Conservation (phyloP, 2,329 filamentous ascomycete species). For the Sporothrix phasma region DNA sequence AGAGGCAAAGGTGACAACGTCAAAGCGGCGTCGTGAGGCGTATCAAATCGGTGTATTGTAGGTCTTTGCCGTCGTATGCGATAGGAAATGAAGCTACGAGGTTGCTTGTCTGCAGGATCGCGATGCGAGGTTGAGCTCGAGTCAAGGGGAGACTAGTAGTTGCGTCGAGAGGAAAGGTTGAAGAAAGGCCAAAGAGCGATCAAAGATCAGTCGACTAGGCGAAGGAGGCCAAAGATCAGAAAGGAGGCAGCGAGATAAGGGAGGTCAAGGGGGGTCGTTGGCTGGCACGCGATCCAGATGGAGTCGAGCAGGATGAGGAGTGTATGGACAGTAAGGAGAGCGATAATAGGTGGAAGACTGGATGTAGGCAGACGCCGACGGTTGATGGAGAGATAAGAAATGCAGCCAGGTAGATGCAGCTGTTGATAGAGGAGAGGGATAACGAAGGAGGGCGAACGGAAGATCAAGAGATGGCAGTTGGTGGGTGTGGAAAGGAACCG, state of each 20-base stretch:
- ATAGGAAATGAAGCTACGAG: background rate
- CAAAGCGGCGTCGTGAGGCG: background rate
- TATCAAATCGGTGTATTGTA: background rate
- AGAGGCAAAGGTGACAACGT: background rate
- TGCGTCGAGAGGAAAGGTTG: background rate
- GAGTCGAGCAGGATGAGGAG: background rate
- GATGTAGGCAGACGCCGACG: background rate
- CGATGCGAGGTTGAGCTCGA: slow-evolving; percentile 4
- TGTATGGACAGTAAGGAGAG: background rate
- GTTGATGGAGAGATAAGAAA: slow-evolving; percentile 6
- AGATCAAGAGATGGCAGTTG: background rate
- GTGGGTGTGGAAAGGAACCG: background rate
- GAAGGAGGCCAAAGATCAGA: background rate
- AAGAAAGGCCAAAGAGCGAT: background rate
- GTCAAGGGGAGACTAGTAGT: background rate
- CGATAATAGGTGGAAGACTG: background rate
- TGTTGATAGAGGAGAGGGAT: background rate
- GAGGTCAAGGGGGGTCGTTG: background rate
- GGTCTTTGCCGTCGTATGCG: background rate
- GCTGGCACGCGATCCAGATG: slow-evolving; percentile 1
- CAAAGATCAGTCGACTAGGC: too few species aligned
- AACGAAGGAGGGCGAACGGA: background rate
- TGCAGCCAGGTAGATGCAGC: slow-evolving; percentile 5
- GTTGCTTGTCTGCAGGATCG: background rate
- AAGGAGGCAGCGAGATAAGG: slow-evolving; percentile 3